Evolutionary conservation across 2,329 filamentous ascomycete species (phyloP), one percentile per base, ranked within the genome.

Genomic region (Phialophora expanda): DNA sequence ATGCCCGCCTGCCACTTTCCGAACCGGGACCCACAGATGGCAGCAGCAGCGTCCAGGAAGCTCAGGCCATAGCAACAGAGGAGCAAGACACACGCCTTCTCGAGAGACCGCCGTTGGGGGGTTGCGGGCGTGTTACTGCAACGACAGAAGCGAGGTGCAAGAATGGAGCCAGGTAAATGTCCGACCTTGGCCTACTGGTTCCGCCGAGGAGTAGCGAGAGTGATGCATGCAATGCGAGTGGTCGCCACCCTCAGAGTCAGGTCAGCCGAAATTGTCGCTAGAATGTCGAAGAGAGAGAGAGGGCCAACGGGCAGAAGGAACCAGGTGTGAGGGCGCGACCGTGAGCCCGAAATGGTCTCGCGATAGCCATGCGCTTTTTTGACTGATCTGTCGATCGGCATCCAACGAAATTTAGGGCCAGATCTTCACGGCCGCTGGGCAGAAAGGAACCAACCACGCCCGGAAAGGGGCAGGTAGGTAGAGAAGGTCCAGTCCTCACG

Each of bases 301-400:
- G 57, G 28, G 51, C 56, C 38, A 41, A 44, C 55, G 61, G 64
- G 32, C 38, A 51, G 55, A 61, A 57, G 57, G 50, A 59, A 26
- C 26, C 38, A 53, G 62, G 44, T 59, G 46, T 22, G 30, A 48
- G 44, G 51, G 53, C 51, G 48, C 55, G 56, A 67, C 59, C 56
- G 54, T 34, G 28, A 55, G 28, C 53, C 53, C 53, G 28, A 55
- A 55, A 14, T 61, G 34, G 67, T 38, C 54, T 59, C 38, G 62
- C 62, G 59, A 66, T 50, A 48, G 51, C 34, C 62, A 34, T 66
- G 54, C 57, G 54, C 64, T 58, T 56, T 58, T 56, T 46, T 53
- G 50, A 65, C 55, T 69, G 67, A 65, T 65, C 55, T 60, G 61
- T 64, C 62, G 65, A 69, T 69, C 65, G 55, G 50, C 66, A 60